Evolutionary conservation across 2,329 filamentous ascomycete genomes (phyloP).

Genomic region (Colletotrichum liriopes): DNA sequence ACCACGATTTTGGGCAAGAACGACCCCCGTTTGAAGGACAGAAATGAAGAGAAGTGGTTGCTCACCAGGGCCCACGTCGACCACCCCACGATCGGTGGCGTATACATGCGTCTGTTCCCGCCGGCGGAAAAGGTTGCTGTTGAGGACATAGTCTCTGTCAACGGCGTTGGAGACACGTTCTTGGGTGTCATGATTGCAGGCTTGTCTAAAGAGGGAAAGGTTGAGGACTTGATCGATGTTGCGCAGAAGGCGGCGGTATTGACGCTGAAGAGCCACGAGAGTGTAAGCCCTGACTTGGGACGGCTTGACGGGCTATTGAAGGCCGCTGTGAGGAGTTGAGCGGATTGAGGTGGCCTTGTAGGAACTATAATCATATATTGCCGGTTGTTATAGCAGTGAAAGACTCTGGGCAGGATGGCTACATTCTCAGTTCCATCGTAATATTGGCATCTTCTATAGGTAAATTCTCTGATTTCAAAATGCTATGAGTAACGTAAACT

Average conservation of each 20-base stretch:
- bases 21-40: slow-evolving; percentile 77
- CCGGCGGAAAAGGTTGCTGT: slow-evolving; percentile 72
- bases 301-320: slow-evolving; percentile 60
- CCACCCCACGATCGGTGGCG: slow-evolving; percentile 74
- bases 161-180: slow-evolving; percentile 95
- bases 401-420: neutral
- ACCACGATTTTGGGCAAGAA: slow-evolving; percentile 78
- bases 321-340: slow-evolving; percentile 43
- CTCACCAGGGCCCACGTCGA: slow-evolving; percentile 73
- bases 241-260: slow-evolving; percentile 87
- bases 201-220: slow-evolving; percentile 72
- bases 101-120: slow-evolving; percentile 85
- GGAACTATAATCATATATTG: neutral
- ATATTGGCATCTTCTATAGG: too few relatives aligned
- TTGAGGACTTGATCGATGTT: slow-evolving; percentile 78
- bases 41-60: slow-evolving; percentile 78
- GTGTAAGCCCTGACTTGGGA: slow-evolving; percentile 75
- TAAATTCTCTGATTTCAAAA: too few relatives aligned
- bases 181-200: slow-evolving; percentile 88
- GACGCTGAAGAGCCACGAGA: slow-evolving; percentile 82
- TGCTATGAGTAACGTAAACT: too few relatives aligned
- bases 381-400: neutral
- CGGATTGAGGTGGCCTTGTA: neutral
- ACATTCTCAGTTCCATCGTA: neutral
- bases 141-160: slow-evolving; percentile 86